phyloP scores from a whole-genome alignment of 345 rosid genomes.

The Camelina sativa region DNA sequence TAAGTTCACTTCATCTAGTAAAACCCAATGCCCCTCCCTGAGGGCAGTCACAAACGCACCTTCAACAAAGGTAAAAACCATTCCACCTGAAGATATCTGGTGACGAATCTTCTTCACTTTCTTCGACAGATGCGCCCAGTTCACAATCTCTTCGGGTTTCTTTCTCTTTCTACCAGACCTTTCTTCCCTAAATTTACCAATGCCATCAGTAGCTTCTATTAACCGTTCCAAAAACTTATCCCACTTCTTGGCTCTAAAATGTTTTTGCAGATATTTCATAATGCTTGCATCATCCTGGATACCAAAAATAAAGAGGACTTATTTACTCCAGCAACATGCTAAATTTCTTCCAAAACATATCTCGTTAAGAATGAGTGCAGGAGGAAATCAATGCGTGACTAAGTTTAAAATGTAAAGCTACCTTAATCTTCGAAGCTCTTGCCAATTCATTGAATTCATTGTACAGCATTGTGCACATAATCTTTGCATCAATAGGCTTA shows the following conservation, averaged over 20 bases:
- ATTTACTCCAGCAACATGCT: constrained; percentile 34
- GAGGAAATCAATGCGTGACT: constrained; percentile 6
- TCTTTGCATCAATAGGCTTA: constrained; percentile 83
- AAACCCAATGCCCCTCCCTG: constrained; percentile 87
- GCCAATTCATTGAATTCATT: constrained; percentile 72
- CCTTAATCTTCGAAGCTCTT: constrained; percentile 58
- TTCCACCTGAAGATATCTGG: constrained; percentile 78
- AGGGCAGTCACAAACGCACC: constrained; percentile 94
- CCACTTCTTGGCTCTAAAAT: constrained; percentile 64
- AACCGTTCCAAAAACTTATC: constrained; percentile 55
- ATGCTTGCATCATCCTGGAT: constrained; percentile 54
- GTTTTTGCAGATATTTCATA: constrained; percentile 54
- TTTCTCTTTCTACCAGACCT: constrained; percentile 69
- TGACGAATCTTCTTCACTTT: constrained; percentile 58
- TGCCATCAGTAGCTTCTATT: constrained; percentile 48
- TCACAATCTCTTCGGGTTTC: constrained; percentile 50
- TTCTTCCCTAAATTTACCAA: constrained; percentile 30
- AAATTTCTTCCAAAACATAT: constrained; percentile 4
- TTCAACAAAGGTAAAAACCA: constrained; percentile 94
- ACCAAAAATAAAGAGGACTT: constrained; percentile 37
- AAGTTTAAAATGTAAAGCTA: constrained; percentile 37
- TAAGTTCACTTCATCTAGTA: constrained; percentile 96
- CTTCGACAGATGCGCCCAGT: constrained; percentile 59
- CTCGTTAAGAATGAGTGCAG: constrained; percentile 13
- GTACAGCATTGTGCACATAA: constrained; percentile 68